These are phyloP conservation scores for Mycena venus DNA, from an alignment of 768 basidiomycete genomes.

Conservation along the genomic window DNA sequence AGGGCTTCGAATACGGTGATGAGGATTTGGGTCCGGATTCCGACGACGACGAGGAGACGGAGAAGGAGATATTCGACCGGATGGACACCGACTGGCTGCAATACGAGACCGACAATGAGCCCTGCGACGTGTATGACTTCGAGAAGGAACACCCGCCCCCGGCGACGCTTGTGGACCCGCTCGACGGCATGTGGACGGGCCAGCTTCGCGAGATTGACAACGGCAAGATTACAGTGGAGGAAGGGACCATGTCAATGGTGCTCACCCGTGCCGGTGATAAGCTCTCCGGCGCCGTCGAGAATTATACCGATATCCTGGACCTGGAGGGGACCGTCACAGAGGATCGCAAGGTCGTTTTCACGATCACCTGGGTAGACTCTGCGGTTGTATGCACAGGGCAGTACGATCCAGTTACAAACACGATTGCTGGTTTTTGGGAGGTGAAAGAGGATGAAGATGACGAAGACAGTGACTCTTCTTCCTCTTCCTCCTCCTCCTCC, in stretches of 20 bases:
- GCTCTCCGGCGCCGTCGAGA: constrained; percentile 18
- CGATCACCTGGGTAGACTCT: constrained; percentile 17
- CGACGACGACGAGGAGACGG: constrained; percentile 24
- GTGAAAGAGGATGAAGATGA: background rate
- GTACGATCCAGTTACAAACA: constrained; percentile 21
- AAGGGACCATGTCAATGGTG: constrained; percentile 19
- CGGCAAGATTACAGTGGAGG: background rate
- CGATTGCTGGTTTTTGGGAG: constrained; percentile 15
- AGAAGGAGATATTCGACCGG: constrained; percentile 2
- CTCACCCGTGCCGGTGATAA: constrained; percentile 16
- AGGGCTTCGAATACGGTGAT: constrained; percentile 10
- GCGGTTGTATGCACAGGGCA: constrained; percentile 14
- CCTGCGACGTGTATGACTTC: constrained; percentile 14
- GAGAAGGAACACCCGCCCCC: constrained; percentile 12
- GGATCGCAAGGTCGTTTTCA: constrained; percentile 12
- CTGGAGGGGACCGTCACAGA: constrained; percentile 20
- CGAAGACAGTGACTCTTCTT: background rate
- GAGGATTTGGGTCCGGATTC: constrained; percentile 19
- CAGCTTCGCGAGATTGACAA: background rate
- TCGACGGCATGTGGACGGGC: constrained; percentile 28
- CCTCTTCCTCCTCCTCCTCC: too few relatives aligned
- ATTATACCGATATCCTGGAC: background rate
- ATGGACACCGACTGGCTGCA: background rate
- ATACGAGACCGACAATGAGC: constrained; percentile 12
- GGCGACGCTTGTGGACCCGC: background rate